Conservation (phyloP, 805 yeast genomes). For the Kodamaea kakaduensis region DNA sequence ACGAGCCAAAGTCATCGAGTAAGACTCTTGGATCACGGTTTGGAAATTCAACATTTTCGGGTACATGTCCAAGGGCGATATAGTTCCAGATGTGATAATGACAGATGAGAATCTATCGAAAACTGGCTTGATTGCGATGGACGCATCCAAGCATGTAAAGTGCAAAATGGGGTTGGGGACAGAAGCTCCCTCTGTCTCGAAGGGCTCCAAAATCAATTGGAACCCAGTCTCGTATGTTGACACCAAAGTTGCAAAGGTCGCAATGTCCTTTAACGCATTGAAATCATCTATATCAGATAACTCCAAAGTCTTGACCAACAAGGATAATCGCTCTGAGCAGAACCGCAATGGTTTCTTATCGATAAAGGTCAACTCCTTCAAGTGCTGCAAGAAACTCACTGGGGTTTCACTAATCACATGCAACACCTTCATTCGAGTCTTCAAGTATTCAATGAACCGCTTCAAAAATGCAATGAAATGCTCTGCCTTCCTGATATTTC, state of each 20-base stretch:
- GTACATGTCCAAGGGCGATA: conserved; percentile 97
- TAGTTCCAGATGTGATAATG: conserved; percentile 95
- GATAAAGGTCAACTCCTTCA: conserved; percentile 88
- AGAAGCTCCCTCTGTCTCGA: conserved; percentile 86
- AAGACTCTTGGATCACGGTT: conserved; percentile 90
- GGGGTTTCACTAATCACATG: conserved; percentile 99
- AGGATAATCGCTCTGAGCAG: conserved; percentile 86
- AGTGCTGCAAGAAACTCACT: conserved; percentile 82
- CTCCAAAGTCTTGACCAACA: conserved; percentile 85
- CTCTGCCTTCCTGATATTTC: conserved; percentile 94
- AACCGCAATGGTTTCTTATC: conserved; percentile 88
- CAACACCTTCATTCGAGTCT: conserved; percentile 94
- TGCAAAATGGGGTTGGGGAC: conserved; percentile 95
- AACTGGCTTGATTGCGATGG: conserved; percentile 95
- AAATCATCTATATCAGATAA: conserved; percentile 86
- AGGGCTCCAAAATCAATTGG: conserved; percentile 88
- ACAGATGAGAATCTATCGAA: conserved; percentile 91
- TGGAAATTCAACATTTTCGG: conserved; percentile 94
- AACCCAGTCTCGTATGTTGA: conserved; percentile 95
- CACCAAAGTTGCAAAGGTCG: conserved; percentile 93
- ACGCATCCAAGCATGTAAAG: conserved; percentile 94
- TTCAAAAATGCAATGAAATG: conserved; percentile 92
- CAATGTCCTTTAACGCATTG: conserved; percentile 89
- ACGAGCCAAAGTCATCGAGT: conserved; percentile 91
- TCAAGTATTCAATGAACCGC: conserved; percentile 88